Evolutionary conservation across 2,329 filamentous ascomycete species (phyloP).

Genomic region (Tolypocladium nubicola): DNA sequence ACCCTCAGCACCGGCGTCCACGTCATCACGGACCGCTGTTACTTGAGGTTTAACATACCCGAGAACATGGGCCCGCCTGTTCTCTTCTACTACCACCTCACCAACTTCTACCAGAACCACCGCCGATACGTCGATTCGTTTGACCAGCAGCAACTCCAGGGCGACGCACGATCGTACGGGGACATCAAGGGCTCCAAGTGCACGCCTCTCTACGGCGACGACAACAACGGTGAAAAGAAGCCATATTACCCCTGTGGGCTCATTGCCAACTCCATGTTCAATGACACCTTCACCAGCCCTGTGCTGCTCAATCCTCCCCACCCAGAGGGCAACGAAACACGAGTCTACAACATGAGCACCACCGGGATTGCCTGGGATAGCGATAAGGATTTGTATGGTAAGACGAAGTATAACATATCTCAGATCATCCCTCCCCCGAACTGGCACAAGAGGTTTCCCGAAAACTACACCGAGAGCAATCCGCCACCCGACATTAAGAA

Average conservation of each 20-base stretch:
- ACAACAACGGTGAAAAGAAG: conserved; percentile 34
- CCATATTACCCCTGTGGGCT: conserved; percentile 91
- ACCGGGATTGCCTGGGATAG: conserved; percentile 79
- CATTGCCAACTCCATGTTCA: conserved; percentile 95
- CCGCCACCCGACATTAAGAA: conserved; percentile 62
- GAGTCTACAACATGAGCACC: conserved; percentile 65
- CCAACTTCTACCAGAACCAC: conserved; percentile 99
- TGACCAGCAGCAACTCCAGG: conserved; percentile 70
- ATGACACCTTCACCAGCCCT: conserved; percentile 72
- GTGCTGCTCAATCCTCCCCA: conserved; percentile 41
- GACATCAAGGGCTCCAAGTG: conserved; percentile 62
- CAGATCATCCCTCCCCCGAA: conserved; percentile 77
- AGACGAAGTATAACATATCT: conserved; percentile 51
- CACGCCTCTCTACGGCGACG: conserved; percentile 54
- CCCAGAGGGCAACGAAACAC: conserved; percentile 16
- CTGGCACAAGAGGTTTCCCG: conserved; percentile 62
- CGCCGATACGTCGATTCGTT: conserved; percentile 90
- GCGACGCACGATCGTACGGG: conserved; percentile 46
- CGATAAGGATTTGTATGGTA: conserved; percentile 69
- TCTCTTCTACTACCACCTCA: conserved; percentile 87
- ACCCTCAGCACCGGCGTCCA: conserved; percentile 25
- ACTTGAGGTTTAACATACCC: conserved; percentile 67
- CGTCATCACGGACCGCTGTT: conserved; percentile 47
- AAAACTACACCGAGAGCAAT: conserved; percentile 54
- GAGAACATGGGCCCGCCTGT: conserved; percentile 73